These are phyloP conservation scores for Cordyceps farinosa DNA, from an alignment of 2,329 filamentous ascomycete genomes.

Conservation along the genomic window DNA sequence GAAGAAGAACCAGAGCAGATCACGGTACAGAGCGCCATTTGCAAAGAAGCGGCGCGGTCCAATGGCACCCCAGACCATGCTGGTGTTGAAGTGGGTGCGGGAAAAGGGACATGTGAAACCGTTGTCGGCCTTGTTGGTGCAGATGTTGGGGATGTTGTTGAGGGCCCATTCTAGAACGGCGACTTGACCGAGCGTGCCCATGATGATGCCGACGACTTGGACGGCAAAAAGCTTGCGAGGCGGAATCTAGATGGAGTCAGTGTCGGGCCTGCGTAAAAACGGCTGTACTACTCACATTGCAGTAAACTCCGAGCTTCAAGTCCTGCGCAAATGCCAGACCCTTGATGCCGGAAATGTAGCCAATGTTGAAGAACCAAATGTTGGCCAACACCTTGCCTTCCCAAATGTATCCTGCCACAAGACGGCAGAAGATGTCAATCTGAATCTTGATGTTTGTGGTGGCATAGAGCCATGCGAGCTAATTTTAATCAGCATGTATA, in stretches of 20 bases:
- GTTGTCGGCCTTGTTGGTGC: slow-evolving; percentile 40
- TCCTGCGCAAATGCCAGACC: slow-evolving; percentile 41
- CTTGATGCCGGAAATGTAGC: slow-evolving; percentile 41
- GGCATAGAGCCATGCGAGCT: slow-evolving; percentile 34
- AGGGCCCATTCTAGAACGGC: slow-evolving; percentile 36
- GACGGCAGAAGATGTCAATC: slow-evolving; percentile 43
- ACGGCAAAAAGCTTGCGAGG: slow-evolving; percentile 42
- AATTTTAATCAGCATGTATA: background rate
- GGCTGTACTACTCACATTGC: slow-evolving; percentile 24
- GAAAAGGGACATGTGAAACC: slow-evolving; percentile 43
- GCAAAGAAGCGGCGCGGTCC: slow-evolving; percentile 55
- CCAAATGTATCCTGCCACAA: slow-evolving; percentile 43
- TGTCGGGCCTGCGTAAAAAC: background rate
- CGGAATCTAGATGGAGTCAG: slow-evolving; percentile 32
- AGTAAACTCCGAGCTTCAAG: slow-evolving; percentile 44
- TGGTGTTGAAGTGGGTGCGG: slow-evolving; percentile 47
- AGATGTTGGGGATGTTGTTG: slow-evolving; percentile 48
- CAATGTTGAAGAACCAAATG: slow-evolving; percentile 37
- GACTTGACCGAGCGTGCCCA: slow-evolving; percentile 43
- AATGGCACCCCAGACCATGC: slow-evolving; percentile 54
- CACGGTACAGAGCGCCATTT: slow-evolving; percentile 45
- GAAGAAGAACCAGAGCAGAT: slow-evolving; percentile 52
- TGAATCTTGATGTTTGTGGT: slow-evolving; percentile 43
- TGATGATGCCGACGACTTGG: slow-evolving; percentile 41
- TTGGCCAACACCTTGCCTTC: slow-evolving; percentile 41